phyloP scores from a whole-genome alignment of 2,329 filamentous ascomycete species.

The Neophaeococcomyces aloes region DNA sequence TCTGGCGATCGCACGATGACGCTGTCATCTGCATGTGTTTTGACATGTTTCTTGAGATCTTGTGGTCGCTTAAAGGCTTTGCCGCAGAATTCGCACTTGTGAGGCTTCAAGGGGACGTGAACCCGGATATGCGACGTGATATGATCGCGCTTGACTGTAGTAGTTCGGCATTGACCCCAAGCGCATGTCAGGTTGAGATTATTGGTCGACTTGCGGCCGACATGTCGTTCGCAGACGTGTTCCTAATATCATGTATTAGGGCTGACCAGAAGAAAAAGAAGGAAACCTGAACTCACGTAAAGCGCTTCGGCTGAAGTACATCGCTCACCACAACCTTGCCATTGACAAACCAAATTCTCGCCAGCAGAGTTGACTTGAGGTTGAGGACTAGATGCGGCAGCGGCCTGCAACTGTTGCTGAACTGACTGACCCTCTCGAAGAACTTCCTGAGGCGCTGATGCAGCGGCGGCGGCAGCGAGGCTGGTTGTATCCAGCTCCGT shows the following conservation, averaged over 20 bases:
- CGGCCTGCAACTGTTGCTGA: conserved; percentile 15
- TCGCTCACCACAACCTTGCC: conserved; percentile 52
- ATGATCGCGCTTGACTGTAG: conserved; percentile 96
- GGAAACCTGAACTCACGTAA: conserved; percentile 40
- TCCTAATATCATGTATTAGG: conserved; percentile 49
- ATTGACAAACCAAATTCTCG: conserved; percentile 45
- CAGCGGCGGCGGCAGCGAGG: conserved; percentile 8
- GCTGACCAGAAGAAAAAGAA: conserved; percentile 5
- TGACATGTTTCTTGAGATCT: conserved; percentile 98
- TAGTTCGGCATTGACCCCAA: conserved; percentile 92
- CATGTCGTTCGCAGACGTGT: conserved; percentile 95
- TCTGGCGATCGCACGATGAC: conserved; percentile 58
- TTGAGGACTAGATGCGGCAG: conserved; percentile 6
- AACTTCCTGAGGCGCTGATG: conserved; percentile 15
- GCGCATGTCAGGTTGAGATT: conserved; percentile 95
- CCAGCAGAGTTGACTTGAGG: conserved; percentile 20
- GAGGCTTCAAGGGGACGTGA: conserved; percentile 96
- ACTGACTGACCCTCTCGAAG: conserved; percentile 14
- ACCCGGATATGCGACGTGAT: conserved; percentile 98
- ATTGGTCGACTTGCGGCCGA: conserved; percentile 97
- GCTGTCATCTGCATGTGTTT: conserved; percentile 95
- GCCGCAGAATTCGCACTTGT: conserved; percentile 97
- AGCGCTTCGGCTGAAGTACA: conserved; percentile 49
- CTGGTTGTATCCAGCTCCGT: conserved; percentile 15
- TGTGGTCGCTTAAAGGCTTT: conserved; percentile 99